A percentile compares a stretch with the other conserved stretches of the same genome.
These are phyloP conservation scores for Plantago coronopus DNA, from an alignment of 305 asterid species.

Conservation along the genomic window DNA sequence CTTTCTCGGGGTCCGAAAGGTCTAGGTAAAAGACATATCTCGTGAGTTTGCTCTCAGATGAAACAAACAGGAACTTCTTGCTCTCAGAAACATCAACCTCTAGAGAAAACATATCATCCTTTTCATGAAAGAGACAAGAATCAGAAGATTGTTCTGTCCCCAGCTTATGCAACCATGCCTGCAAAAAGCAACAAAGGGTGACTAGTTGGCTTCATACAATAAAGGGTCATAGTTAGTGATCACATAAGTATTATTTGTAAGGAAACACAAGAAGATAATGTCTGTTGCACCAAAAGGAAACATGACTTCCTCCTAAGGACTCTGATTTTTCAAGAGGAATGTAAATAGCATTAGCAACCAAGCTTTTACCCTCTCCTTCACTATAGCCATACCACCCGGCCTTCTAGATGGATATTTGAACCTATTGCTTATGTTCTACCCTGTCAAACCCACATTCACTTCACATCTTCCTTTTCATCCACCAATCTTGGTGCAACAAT, in stretches of 20 bases:
- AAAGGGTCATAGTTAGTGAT: conserved; percentile 7
- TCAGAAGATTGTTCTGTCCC: conserved; percentile 70
- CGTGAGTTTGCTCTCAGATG: conserved; percentile 80
- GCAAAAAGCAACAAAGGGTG: conserved; percentile 24
- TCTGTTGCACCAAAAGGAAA: conserved; percentile 19
- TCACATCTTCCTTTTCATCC: too few relatives aligned
- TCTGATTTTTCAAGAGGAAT: too few relatives aligned
- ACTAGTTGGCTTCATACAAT: conserved; percentile 18
- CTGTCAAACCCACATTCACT: too few relatives aligned
- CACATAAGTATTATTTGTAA: conserved; percentile 5
- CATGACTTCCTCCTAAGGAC: background rate
- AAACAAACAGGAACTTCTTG: conserved; percentile 76
- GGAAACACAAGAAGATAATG: conserved; percentile 10
- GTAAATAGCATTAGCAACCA: too few relatives aligned
- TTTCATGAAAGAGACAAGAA: conserved; percentile 84
- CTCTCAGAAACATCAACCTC: conserved; percentile 72
- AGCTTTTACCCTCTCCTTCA: too few relatives aligned
- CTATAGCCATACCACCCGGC: too few relatives aligned
- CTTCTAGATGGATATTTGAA: too few relatives aligned
- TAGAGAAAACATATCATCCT: conserved; percentile 79
- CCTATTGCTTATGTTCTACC: too few relatives aligned
- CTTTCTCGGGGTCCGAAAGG: conserved; percentile 59
- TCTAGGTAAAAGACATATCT: conserved; percentile 81
- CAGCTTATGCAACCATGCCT: conserved; percentile 88
- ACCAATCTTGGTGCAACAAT: too few relatives aligned